A percentile compares a stretch with the other conserved stretches of the same genome.
These are phyloP conservation scores for Suhomyces sp. DNA, from an alignment of 805 yeast species.

Conservation along the genomic window DNA sequence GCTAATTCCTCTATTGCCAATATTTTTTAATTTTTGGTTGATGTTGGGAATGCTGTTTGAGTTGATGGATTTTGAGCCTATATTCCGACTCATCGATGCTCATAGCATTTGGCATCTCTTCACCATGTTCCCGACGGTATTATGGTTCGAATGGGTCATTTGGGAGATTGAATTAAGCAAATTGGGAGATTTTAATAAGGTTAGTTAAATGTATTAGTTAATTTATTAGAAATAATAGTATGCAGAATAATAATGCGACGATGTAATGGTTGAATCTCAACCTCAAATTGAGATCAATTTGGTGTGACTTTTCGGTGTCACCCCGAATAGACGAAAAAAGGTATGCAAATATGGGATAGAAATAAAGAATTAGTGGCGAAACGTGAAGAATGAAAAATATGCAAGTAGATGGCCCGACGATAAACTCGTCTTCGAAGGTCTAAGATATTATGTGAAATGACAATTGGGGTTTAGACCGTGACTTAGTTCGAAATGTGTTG, in stretches of 20 bases:
- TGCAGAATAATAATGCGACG: neutral
- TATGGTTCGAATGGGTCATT: conserved; percentile 63
- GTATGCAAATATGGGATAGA: neutral
- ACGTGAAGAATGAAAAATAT: neutral
- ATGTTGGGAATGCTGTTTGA: conserved; percentile 33
- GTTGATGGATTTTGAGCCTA: conserved; percentile 35
- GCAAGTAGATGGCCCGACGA: neutral
- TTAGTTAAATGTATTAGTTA: conserved; percentile 1
- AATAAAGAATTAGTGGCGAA: neutral
- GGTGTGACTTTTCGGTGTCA: neutral
- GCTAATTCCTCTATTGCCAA: conserved; percentile 35
- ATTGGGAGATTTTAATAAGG: conserved; percentile 5
- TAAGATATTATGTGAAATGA: neutral
- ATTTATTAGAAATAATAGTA: neutral
- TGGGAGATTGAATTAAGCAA: conserved; percentile 39
- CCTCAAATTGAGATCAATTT: neutral
- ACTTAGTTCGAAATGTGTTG: neutral
- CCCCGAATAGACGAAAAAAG: neutral
- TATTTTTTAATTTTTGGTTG: conserved; percentile 32
- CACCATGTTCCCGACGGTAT: conserved; percentile 76
- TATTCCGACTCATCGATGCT: conserved; percentile 63
- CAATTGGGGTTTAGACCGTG: too few species aligned
- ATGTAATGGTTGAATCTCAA: neutral
- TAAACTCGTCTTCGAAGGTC: too few species aligned
- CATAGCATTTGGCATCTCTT: conserved; percentile 93